Percentiles rank a stretch among this genome's conserved stretches.
These are phyloP conservation scores for Malassezia brasiliensis DNA, from an alignment of 1,284 basidiomycete species.

Conservation along the genomic window DNA sequence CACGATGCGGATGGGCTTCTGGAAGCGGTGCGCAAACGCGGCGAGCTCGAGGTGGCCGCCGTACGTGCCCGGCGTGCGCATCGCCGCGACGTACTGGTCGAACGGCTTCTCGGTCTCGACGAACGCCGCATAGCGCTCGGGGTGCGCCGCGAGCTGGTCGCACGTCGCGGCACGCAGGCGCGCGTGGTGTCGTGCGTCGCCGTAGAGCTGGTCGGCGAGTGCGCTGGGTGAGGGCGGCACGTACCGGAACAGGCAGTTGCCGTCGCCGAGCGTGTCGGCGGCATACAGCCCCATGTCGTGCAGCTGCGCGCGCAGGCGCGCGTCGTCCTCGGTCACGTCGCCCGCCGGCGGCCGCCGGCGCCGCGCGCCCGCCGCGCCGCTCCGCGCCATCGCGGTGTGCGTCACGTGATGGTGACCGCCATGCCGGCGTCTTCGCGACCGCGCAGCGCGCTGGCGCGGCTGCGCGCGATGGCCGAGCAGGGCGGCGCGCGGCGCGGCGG, in stretches of 20 bases:
- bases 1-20: conserved; percentile 74
- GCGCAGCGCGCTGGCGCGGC: conserved; percentile 5
- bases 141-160: conserved; percentile 65
- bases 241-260: conserved; percentile 44
- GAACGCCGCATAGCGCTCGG: conserved; percentile 70
- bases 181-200: conserved; percentile 61
- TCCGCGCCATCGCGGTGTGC: background rate
- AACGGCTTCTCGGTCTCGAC: conserved; percentile 67
- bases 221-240: conserved; percentile 26
- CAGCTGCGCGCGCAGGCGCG: conserved; percentile 36
- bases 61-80: conserved; percentile 61
- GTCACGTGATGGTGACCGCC: background rate
- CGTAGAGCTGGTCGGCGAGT: conserved; percentile 59
- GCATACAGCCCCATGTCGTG: conserved; percentile 42
- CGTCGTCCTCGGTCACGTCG: conserved; percentile 39
- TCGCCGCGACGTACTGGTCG: conserved; percentile 33
- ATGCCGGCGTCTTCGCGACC: background rate
- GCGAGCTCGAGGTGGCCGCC: conserved; percentile 82
- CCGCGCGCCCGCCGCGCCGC: background rate
- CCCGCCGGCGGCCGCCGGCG: background rate
- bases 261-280: conserved; percentile 43
- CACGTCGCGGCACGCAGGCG: conserved; percentile 58
- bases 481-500: conserved; percentile 1
- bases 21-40: conserved; percentile 71
- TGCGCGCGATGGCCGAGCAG: conserved; percentile 9